Base-by-base conservation (phyloP, 148 eudicot genomes). In the Camellia lanceoleosa region DNA sequence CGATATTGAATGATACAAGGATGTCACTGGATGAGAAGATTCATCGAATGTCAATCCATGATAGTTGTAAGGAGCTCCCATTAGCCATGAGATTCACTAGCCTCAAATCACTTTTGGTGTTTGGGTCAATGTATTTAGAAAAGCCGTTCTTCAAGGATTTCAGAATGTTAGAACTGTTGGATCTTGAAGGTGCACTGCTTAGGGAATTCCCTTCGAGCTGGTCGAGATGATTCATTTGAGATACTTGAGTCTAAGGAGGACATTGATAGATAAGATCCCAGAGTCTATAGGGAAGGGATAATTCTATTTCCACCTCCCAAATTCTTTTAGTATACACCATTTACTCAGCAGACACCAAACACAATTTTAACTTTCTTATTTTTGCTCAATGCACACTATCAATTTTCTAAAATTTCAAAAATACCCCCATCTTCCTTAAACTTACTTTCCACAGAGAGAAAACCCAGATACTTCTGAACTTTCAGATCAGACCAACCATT, bases 251-350 rank as follows among this genome's bases (percentile, higher is more conserved):
- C 30, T 68, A 49, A 68, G 73, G 73, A 58, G 73, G 5, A 78
- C 80, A 38, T 15, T 0, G 30, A 7, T 78, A 38, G 18, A 3
- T 5, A 64, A 10, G 51, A 60, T 78, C 16, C 73, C 80, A 5
- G 60, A 78, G 74, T 68, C 80, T 52, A 78, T 78, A 10, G 80
- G n/a, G n/a, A n/a, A n/a, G n/a, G 23, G 23, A 0, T 23, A 23
- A 23, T 23, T 23, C 23, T 23, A 23, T 23, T 23, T 23, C 23
- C 23, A 23, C 23, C 23, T 23, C 0, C 0, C 23, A 23, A 23
- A 23, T 23, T 23, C 23, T 23, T 23, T 23, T 23, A 23, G 23
- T 23, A 23, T 23, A 23, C 23, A 0, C 23, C 23, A 23, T 23
- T 23, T 23, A 23, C 23, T 23, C 0, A 23, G 23, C 0, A 23